These are phyloP conservation scores for Tuber microsphaerosporum DNA, from an alignment of 495 filamentous ascomycete species.

Conservation along the genomic window DNA sequence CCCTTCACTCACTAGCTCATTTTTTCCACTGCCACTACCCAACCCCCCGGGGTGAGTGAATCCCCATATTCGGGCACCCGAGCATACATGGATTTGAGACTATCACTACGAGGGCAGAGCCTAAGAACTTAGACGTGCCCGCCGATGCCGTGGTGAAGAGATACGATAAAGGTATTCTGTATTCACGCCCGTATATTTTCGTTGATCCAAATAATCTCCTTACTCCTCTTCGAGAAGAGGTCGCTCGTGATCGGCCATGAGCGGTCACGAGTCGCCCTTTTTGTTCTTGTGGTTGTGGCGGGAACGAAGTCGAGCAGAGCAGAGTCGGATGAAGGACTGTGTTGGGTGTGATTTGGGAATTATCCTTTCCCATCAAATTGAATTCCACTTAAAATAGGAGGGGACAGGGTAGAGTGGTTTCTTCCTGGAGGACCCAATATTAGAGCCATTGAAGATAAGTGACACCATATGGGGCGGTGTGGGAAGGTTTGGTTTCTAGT, in stretches of 20 bases:
- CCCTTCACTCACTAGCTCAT: not conserved
- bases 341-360: not conserved
- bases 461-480: not conserved
- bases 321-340: not conserved
- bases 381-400: not conserved
- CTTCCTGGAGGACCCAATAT: not conserved
- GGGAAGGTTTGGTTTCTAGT: not conserved
- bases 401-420: not conserved
- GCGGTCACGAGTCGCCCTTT: not conserved
- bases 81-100: not conserved
- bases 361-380: not conserved
- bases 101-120: not conserved
- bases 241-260: not conserved
- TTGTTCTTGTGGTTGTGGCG: not conserved
- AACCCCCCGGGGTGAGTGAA: no score
- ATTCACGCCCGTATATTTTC: not conserved
- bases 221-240: not conserved
- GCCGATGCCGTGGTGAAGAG: not conserved
- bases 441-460: not conserved
- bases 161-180: not conserved
- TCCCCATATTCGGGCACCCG: not conserved
- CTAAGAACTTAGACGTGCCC: not conserved
- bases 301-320: not conserved
- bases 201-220: not conserved
- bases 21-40: not conserved